Evolutionary conservation across 75 land plant genomes (phyloP).

Genomic region (Adiantum capillusveneris): DNA sequence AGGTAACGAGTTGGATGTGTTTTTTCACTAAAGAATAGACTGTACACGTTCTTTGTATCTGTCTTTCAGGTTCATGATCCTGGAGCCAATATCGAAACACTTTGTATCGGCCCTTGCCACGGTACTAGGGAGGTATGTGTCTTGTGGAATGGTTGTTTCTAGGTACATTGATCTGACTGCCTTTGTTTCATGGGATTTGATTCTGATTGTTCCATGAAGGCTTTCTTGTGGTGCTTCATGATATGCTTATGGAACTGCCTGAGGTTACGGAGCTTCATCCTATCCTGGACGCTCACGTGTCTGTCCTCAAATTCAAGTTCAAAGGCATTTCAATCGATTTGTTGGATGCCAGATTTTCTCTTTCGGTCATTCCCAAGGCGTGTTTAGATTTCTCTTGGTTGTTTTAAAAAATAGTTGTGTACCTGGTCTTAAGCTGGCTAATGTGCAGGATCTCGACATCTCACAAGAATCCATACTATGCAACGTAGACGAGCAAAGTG

Average conservation of each 20-base stretch:
- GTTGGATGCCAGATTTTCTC: slow-evolving; percentile 73
- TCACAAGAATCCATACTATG: too few relatives aligned
- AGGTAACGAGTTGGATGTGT: too few relatives aligned
- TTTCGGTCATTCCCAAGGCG: slow-evolving; percentile 80
- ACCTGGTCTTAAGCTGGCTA: too few relatives aligned
- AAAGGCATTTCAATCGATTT: slow-evolving; percentile 87
- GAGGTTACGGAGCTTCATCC: slow-evolving; percentile 88
- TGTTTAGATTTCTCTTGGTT: too few relatives aligned
- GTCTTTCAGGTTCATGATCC: slow-evolving; percentile 82
- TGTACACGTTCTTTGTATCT: neutral
- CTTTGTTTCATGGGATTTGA: too few relatives aligned
- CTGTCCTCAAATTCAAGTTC: slow-evolving; percentile 91
- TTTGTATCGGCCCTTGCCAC: slow-evolving; percentile 86
- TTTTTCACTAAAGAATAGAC: too few relatives aligned
- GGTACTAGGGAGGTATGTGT: slow-evolving; percentile 72
- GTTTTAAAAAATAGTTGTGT: too few relatives aligned
- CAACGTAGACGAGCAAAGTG: slow-evolving; percentile 45
- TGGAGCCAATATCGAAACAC: slow-evolving; percentile 94
- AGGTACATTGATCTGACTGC: slow-evolving; percentile 1
- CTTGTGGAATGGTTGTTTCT: neutral
- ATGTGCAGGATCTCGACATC: slow-evolving; percentile 45
- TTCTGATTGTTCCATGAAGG: slow-evolving; percentile 60
- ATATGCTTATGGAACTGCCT: slow-evolving; percentile 69
- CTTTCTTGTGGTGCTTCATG: slow-evolving; percentile 72
- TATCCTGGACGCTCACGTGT: slow-evolving; percentile 96